Percentiles rank a stretch among this genome's conserved stretches.
Conservation (phyloP, 768 basidiomycete genomes). For the Mrakia hoshinonis region DNA sequence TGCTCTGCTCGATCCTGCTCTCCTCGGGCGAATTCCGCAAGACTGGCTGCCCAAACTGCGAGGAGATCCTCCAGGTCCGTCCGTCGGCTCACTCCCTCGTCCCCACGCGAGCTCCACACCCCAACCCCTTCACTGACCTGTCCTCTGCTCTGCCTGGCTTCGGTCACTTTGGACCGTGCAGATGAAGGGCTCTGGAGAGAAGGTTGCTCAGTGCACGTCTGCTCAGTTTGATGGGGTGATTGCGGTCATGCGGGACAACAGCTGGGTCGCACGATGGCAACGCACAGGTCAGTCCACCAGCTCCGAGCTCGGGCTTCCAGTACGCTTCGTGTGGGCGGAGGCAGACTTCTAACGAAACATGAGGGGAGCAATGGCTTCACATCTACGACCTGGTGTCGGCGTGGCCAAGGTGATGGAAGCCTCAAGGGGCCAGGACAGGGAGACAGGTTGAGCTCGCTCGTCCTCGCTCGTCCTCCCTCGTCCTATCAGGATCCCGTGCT, state of each 20-base stretch:
- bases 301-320: not conserved
- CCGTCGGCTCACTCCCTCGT: not conserved
- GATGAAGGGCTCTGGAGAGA: conserved; percentile 81
- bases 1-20: conserved; percentile 87
- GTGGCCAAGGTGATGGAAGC: too few relatives aligned
- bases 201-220: conserved; percentile 77
- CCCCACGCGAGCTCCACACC: not conserved
- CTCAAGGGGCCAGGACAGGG: not conserved
- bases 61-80: conserved; percentile 72
- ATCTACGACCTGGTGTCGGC: too few relatives aligned
- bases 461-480: not conserved
- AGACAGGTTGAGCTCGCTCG: not conserved
- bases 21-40: conserved; percentile 71
- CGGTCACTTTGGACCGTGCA: conserved; percentile 38
- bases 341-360: too few relatives aligned
- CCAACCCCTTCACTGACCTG: not conserved
- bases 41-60: conserved; percentile 92
- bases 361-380: too few relatives aligned
- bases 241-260: conserved; percentile 71
- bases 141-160: not conserved
- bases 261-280: conserved; percentile 97
- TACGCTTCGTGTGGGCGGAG: too few relatives aligned
- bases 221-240: conserved; percentile 88
- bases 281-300: conserved; percentile 59
- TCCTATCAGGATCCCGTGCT: not conserved